phyloP scores from a whole-genome alignment of 2,329 filamentous ascomycete species.

The Botryotinia globosa region DNA sequence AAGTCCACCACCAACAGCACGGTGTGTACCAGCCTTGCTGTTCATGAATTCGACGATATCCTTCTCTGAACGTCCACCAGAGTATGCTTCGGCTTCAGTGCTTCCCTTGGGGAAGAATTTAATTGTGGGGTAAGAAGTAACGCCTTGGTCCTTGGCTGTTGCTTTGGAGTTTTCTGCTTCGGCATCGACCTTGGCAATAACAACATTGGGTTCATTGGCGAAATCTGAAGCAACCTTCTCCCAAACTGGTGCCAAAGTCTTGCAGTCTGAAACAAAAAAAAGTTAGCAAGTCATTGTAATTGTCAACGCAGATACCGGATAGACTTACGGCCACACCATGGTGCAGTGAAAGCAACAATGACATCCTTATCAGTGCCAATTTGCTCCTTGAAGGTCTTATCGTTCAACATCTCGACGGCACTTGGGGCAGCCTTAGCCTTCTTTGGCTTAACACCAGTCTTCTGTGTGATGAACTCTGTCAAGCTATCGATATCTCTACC shows the following conservation, averaged over 20 bases:
- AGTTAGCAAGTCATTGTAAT: neutral
- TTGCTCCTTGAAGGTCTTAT: conserved; percentile 71
- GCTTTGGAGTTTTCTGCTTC: conserved; percentile 83
- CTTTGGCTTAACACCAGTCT: conserved; percentile 81
- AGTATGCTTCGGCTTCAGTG: conserved; percentile 68
- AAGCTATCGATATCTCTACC: conserved; percentile 87
- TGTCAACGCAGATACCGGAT: neutral
- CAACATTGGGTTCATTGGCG: conserved; percentile 69
- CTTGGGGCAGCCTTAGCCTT: conserved; percentile 69
- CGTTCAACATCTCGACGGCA: conserved; percentile 75
- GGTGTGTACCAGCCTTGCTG: conserved; percentile 83
- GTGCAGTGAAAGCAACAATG: conserved; percentile 93
- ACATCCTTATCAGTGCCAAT: conserved; percentile 86
- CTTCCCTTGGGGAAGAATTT: conserved; percentile 93
- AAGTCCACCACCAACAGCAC: conserved; percentile 75
- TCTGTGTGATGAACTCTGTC: conserved; percentile 75
- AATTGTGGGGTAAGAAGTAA: conserved; percentile 91
- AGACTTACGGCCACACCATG: conserved; percentile 89
- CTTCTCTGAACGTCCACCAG: conserved; percentile 71
- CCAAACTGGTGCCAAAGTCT: conserved; percentile 85
- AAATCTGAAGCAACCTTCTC: conserved; percentile 84
- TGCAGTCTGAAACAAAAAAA: conserved; percentile 71
- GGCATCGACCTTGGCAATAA: conserved; percentile 94
- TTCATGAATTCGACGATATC: conserved; percentile 82
- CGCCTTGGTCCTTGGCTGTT: conserved; percentile 69